Base-by-base conservation (phyloP, 2,329 filamentous ascomycete species). In the Xylaria sp. region DNA sequence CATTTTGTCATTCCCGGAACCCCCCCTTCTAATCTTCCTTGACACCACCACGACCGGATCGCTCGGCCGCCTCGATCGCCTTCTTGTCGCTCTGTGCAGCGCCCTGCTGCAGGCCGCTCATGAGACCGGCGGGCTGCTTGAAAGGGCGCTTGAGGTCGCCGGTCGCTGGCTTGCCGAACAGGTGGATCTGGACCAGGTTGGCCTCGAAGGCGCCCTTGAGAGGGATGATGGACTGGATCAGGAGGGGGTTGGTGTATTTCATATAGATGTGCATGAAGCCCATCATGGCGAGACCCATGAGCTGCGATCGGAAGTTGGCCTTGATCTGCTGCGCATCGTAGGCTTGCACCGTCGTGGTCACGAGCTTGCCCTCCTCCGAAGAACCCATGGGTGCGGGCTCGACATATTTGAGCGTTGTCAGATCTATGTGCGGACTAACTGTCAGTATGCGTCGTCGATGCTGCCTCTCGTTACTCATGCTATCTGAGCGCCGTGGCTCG, bases 241-340 rank as follows among this genome's bases (percentile, higher is more conserved):
- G 86, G 60, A 99, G 92, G 49, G 96, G 96, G 90, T 98, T 99
- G 85, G 94, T 98, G 91, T 98, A 99, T 83, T 97, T 94, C 88
- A 99, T 92, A 90, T 98, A 99, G 71, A 99, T 74, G 85, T 99
- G 96, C 95, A 99, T 98, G 79, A 97, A 93, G 71, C 83, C 90
- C 95, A 99, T 98, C 94, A 99, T 99, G 81, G 88, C 94, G 67
- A 99, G 87, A 69, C 96, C 96, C 93, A 97, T 98, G 77, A 97
- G 84, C 85, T 98, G 95, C 73, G 91, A 88, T 82, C 96, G 96
- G 88, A 95, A 93, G 74, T 93, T 87, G 73, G 88, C 86, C 83
- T 92, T 92, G 79, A 98, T 88, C 85, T 98, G 95, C 76, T 88
- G 84, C 77, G 90, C 86, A 82, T 99, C 96, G 87, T 99, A 99